phyloP scores from a whole-genome alignment of 495 filamentous ascomycete species.

The Staphylotrichum tortipilum region DNA sequence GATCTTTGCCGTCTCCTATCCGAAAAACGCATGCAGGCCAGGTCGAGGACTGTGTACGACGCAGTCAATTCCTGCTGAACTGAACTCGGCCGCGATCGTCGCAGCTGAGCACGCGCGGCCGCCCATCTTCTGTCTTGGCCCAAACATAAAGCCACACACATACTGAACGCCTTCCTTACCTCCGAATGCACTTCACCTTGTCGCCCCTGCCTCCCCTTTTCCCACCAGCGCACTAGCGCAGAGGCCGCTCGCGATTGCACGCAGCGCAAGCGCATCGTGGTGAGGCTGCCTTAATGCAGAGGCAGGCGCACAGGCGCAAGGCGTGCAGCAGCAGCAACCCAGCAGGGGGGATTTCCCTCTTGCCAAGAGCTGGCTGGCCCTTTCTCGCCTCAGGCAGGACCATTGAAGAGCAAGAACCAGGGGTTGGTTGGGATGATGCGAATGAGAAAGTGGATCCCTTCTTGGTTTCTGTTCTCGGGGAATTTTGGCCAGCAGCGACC shows the following conservation, averaged over 20 bases:
- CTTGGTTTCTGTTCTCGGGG: too few relatives aligned
- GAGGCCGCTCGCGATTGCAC: not conserved
- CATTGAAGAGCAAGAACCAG: not conserved
- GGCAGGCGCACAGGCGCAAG: not conserved
- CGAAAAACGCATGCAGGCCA: constrained; percentile 3
- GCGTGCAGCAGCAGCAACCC: not conserved
- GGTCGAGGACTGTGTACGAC: not conserved
- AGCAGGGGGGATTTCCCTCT: too few relatives aligned
- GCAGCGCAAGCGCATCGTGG: constrained; percentile 2
- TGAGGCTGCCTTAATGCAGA: not conserved
- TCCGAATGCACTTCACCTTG: not conserved
- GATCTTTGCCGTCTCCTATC: not conserved
- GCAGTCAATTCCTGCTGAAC: not conserved
- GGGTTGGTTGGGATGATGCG: too few relatives aligned
- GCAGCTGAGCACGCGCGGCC: not conserved
- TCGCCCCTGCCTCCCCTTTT: not conserved
- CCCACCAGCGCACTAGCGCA: constrained; percentile 1
- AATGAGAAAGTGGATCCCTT: too few relatives aligned
- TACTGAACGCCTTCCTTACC: not conserved
- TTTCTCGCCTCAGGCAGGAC: not conserved
- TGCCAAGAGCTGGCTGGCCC: constrained; percentile 2
- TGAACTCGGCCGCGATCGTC: too few relatives aligned
- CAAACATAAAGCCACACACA: not conserved
- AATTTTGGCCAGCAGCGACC: not conserved
- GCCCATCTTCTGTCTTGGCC: too few relatives aligned